Base-by-base conservation (phyloP, 2,329 filamentous ascomycete genomes). In the Hypoxylon sp. region DNA sequence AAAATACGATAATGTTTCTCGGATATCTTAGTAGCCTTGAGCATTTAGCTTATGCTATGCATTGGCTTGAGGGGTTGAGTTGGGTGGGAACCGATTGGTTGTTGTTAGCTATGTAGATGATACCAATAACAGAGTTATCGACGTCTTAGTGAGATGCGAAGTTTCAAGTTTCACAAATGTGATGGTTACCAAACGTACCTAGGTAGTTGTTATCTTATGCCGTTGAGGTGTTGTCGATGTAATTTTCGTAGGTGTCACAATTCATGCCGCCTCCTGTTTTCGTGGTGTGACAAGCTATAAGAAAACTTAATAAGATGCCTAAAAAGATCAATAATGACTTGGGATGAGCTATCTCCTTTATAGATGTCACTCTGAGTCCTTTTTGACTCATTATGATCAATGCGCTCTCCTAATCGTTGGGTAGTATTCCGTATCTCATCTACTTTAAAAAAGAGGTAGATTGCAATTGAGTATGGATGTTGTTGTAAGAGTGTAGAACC, bases 101-200 rank as follows among this genome's bases (percentile, higher is more conserved):
- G 13, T 50, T 34, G 8, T 26, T 34, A 37, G 54, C 15, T 24
- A 26, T 48, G 58, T 67, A 41, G 52, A 62, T 55, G 62, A 60
- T 68, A 65, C 49, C 56, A 53, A 58, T 56, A 57, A 60, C 49
- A 60, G 20, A 58, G 46, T 11, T 51, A 10, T 59, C 24, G n/a
- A 37, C 34, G 41, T 37, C 28, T n/a, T 6, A 1, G 6, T 4
- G 17, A 54, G 51, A 51, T 39, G 13, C 8, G 15, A 10, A 22
- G n/a, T 43, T 44, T 6, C 5, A 24, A 55, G 32, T 44, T 44
- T 43, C 39, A 10, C 32, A 30, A 10, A 59, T 41, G 43, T 41
- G 8, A 37, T 37, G 44, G 7, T 8, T 6, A 53, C 17, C 13
- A 48, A 19, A 32, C 39, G 26, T 24, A 19, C 32, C 11, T 4